Evolutionary conservation across 495 filamentous ascomycete species (phyloP), one percentile per base, ranked within the genome.

Genomic region (Tuber microsphaerosporum): DNA sequence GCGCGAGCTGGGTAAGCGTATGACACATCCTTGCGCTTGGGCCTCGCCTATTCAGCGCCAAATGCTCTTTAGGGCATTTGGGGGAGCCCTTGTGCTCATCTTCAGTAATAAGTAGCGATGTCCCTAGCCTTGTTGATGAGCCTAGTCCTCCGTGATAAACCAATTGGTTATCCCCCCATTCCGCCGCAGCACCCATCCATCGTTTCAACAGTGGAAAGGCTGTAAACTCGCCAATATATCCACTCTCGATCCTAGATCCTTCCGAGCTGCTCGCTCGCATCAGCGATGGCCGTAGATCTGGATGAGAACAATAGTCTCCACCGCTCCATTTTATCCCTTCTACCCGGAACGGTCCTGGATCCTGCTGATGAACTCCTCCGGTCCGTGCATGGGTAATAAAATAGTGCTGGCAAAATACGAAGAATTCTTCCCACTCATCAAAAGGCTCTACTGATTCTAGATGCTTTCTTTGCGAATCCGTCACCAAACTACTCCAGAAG

Each of bases 371-470:
- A 19, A 48, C 61, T 73, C 76, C 68, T 51, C 56, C 70, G 9
- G 84, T 83, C 71, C 45, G 74, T 10, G 93, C 93, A 51, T 91
- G 84, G 12, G 97, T 86, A 43, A 97, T 84, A 77, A 94, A 94
- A 84, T 97, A 97, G 84, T 97, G 94, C 71, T 89, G 88, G 9
- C 87, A 90, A 83, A 95, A 97, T 7, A 97, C 85, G 19, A 92
- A 92, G 82, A 97, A 93, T 77, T 97, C 94, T 84, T 97, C 94
- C 93, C 93, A 97, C 84, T 97, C 94, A 84, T 97, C 94, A 82
- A 97, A 97, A 31, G 90, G 89, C 82, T 97, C 94, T 5, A 82
- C 73, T 0, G 81, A 80, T 75, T 97, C 91, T 37, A 97, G 84
- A 39, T 81, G 79, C 22, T 78, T 83, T 73, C 91, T 86, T 69